phyloP scores from a whole-genome alignment of 177 flowering plant species.

The Tripterygium wilfordii region DNA sequence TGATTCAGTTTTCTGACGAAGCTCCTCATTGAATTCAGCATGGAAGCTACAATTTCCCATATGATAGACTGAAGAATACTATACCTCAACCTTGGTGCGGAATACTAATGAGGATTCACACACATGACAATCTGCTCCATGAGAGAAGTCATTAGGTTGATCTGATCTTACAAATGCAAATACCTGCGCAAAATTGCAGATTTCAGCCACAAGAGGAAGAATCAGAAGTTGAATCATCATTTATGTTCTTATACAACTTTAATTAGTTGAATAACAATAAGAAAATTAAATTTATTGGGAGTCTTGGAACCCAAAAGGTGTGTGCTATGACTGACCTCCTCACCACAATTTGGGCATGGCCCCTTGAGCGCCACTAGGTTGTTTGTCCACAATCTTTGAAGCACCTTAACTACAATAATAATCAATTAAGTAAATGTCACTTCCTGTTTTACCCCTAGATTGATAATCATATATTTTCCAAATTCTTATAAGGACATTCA shows the following conservation, averaged over 20 bases:
- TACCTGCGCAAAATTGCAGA: constrained; percentile 43
- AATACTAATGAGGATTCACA: constrained; percentile 74
- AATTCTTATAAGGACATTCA: too few relatives aligned
- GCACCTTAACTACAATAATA: constrained; percentile 55
- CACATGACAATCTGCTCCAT: constrained; percentile 86
- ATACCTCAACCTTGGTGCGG: constrained; percentile 85
- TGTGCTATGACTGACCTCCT: constrained; percentile 53
- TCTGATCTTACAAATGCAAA: constrained; percentile 84
- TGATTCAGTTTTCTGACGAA: too few relatives aligned
- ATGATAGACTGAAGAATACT: too few relatives aligned
- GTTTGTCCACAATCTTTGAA: constrained; percentile 71
- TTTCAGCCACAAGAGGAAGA: not conserved
- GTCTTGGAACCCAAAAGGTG: not conserved
- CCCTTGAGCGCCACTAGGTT: constrained; percentile 81
- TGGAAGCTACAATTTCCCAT: too few relatives aligned
- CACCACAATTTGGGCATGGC: constrained; percentile 87
- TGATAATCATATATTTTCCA: too few relatives aligned
- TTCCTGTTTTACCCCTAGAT: too few relatives aligned
- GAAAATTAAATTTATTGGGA: not conserved
- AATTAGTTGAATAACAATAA: not conserved
- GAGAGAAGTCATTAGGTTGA: constrained; percentile 46
- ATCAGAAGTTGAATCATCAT: not conserved
- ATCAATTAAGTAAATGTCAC: too few relatives aligned
- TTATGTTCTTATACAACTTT: not conserved
- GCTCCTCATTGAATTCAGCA: too few relatives aligned